A percentile compares a stretch with the other conserved stretches of the same genome.
These are phyloP conservation scores for Fusarium sacchari DNA, from an alignment of 2,329 filamentous ascomycete genomes.

Conservation along the genomic window DNA sequence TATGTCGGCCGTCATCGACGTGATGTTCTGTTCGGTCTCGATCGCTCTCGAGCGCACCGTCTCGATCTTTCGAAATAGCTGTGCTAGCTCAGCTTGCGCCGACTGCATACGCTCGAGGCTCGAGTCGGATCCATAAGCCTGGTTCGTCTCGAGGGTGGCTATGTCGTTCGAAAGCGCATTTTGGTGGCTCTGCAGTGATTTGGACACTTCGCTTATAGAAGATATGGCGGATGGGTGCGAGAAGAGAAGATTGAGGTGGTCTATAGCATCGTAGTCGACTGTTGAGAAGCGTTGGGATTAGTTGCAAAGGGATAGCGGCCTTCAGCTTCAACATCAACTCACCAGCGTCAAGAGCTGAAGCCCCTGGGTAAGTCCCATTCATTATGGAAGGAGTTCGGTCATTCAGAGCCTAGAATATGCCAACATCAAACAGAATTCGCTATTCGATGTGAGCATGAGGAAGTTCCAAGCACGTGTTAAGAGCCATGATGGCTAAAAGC, in stretches of 20 bases:
- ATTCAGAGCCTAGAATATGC: background rate
- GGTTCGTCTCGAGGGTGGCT: slow-evolving; percentile 74
- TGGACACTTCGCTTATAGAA: slow-evolving; percentile 78
- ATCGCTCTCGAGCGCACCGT: slow-evolving; percentile 88
- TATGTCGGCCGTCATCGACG: slow-evolving; percentile 98
- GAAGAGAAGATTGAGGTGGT: slow-evolving; percentile 94
- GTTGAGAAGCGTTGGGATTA: slow-evolving; percentile 29
- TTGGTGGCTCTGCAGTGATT: slow-evolving; percentile 77
- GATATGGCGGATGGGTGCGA: slow-evolving; percentile 86
- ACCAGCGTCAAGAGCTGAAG: slow-evolving; percentile 59
- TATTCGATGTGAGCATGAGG: slow-evolving; percentile 19
- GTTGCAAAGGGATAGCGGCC: slow-evolving; percentile 21
- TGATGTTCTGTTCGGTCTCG: slow-evolving; percentile 94
- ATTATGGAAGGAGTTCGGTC: slow-evolving; percentile 44
- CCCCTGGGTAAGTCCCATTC: slow-evolving; percentile 52
- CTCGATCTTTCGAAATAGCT: slow-evolving; percentile 94
- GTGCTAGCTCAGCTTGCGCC: slow-evolving; percentile 87
- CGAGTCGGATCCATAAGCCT: slow-evolving; percentile 86
- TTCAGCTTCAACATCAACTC: slow-evolving; percentile 31
- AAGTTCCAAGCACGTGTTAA: slow-evolving; percentile 42
- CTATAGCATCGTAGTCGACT: slow-evolving; percentile 89
- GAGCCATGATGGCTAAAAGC: slow-evolving; percentile 43
- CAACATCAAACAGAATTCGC: slow-evolving; percentile 6
- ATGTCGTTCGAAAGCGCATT: slow-evolving; percentile 86
- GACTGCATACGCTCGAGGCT: slow-evolving; percentile 91